Base-by-base conservation (phyloP, 1,284 basidiomycete genomes). In the Pseudozyma pruni region DNA sequence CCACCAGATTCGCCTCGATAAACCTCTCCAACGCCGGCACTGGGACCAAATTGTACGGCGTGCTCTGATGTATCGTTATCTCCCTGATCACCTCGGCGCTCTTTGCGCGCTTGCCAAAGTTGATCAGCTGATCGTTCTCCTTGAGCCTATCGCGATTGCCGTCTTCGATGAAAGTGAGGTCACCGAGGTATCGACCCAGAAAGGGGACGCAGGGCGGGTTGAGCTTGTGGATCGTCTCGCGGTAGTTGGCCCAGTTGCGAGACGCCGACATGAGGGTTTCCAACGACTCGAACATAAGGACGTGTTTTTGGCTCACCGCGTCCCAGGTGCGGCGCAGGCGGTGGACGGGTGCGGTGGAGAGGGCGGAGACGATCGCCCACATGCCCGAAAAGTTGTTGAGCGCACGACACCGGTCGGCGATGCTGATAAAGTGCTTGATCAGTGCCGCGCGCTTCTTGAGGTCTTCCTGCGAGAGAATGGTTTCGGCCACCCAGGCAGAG, bases 191-290 rank as follows among this genome's bases (percentile, higher is more conserved):
- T 85, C 96, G 96, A 54, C 97, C 92, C 50, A 99, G 90, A 85
- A 98, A 99, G 6, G 96, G 96, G 0, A 98, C 94, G 83, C 94
- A 97, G 45, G 96, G 95, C 0, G 94, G 93, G 35, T 91, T 89
- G 60, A 96, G 90, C 41, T 87, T 88, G 42, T 91, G 90, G 76
- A 99, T 88, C 51, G 90, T 88, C 63, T 91, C 89, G 50, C 93
- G 90, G 84, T 98, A 98, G 76, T 90, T 91, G 29, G 88, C 90
- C 84, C 96, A 98, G 79, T 98, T 98, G 85, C 92, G 93, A 76
- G 89, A 90, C 48, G 89, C 90, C 82, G 94, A 91, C 72, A 96
- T 89, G 14, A 90, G 90, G 83, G 87, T 88, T 82, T 95, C 92
- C 85, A 95, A 87, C 72, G 88, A 88, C 35, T 83, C 82, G 45